phyloP scores from a whole-genome alignment of 2,329 filamentous ascomycete genomes.

The Penicillium sp. region DNA sequence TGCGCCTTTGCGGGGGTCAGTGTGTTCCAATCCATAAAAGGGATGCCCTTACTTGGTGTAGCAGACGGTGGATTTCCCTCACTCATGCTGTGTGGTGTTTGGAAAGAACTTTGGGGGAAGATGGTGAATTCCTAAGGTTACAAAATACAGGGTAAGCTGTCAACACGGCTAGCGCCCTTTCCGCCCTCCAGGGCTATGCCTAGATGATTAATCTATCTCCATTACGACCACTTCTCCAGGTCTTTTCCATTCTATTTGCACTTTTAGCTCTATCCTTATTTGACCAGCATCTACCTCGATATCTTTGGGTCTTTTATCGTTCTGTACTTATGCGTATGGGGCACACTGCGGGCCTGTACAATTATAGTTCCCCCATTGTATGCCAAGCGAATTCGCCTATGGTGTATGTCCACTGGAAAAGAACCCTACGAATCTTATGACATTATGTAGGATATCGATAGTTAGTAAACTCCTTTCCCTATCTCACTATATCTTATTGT shows the following conservation, averaged over 20 bases:
- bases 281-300: neutral
- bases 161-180: constrained; percentile 34
- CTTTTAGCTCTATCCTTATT: neutral
- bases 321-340: neutral
- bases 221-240: neutral
- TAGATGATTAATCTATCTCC: constrained; percentile 11
- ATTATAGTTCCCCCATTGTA: neutral
- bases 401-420: neutral
- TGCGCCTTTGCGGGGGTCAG: constrained; percentile 32
- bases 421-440: no score
- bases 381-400: neutral
- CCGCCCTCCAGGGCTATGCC: neutral
- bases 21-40: constrained; percentile 2
- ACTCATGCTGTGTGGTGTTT: constrained; percentile 19
- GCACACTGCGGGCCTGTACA: neutral
- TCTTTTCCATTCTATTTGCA: neutral
- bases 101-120: neutral
- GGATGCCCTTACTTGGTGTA: constrained; percentile 21
- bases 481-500: neutral
- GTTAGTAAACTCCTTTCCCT: neutral
- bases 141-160: constrained; percentile 25
- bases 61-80: constrained; percentile 17
- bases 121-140: constrained; percentile 7
- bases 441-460: neutral
- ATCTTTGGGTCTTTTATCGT: neutral